Evolutionary conservation across 129 eudicot species (phyloP), one percentile per base, ranked within the genome.

Genomic region (Artemisia annua): DNA sequence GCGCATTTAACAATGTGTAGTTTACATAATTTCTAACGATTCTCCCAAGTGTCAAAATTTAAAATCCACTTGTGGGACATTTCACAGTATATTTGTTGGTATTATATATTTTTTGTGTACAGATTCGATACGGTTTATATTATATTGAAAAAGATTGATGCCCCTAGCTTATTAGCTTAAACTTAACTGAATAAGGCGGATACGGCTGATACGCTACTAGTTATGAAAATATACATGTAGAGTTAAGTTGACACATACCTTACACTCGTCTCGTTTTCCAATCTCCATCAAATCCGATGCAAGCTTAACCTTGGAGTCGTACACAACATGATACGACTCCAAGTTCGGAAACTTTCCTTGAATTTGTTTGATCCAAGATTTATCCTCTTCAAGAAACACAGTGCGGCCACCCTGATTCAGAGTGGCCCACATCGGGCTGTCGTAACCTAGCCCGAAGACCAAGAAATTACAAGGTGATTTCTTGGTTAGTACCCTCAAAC

Each of bases 331-430:
- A 61, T 78, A 80, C 5, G 95, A 71, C 39, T 82, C 89, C 18
- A 92, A 44, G 0, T 50, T 46, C 6, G 96, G 91, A 9, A 83
- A 52, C 50, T 83, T 70, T 0, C 26, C 5, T 5, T 74, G 78
- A 51, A 92, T 78, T 13, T 92, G 80, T 0, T 69, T 26, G 61
- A 92, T 87, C 95, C 96, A 89, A 0, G 78, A 54, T 63, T 77
- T 46, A 76, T 87, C 86, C 51, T 92, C 97, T 48, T 92, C 97
- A 0, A 92, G 78, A 65, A 92, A 92, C n/a, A 89, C 88, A 0
- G 98, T 92, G 2, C 91, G 87, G 30, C 98, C 98, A n/a, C 89
- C 89, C 69, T 87, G 85, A 72, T 92, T 92, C 35, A 92, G 87
- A 1, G 85, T 28, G 13, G 91, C 79, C 98, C 98, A 92, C 86